Percentiles rank a stretch among this genome's conserved stretches.
Conservation (phyloP, 257 asterid species). For the Solanum paucissectum region DNA sequence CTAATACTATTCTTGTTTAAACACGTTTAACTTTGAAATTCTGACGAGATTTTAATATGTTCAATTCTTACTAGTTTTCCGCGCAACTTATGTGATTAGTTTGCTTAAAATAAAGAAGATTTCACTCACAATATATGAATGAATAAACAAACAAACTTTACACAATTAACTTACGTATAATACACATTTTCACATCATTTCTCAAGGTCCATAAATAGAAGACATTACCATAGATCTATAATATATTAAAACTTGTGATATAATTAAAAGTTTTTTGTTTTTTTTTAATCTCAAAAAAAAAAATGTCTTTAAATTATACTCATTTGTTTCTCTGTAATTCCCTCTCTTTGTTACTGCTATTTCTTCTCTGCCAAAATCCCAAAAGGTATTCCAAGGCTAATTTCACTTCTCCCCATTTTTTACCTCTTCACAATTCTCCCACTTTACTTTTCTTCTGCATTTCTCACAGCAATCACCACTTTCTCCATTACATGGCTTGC, state of each 20-base stretch:
- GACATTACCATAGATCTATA: neutral
- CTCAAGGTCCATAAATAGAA: neutral
- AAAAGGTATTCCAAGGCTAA: constrained; percentile 4
- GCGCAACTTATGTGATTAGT: neutral
- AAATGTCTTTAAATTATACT: neutral
- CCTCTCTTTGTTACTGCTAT: constrained; percentile 30
- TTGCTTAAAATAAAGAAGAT: neutral
- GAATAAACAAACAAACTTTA: neutral
- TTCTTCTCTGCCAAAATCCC: constrained; percentile 29
- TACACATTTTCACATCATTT: neutral
- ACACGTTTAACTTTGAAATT: too few relatives aligned
- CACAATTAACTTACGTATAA: neutral
- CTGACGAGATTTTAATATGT: too few relatives aligned
- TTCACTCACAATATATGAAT: neutral
- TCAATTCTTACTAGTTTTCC: neutral
- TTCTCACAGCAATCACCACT: constrained; percentile 10
- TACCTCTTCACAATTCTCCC: constrained; percentile 8
- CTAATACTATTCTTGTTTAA: too few relatives aligned
- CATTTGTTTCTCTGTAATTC: constrained; percentile 17
- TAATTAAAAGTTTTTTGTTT: too few relatives aligned
- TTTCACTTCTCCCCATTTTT: constrained; percentile 11
- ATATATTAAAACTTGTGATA: too few relatives aligned
- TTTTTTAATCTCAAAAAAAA: neutral
- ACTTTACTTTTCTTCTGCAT: constrained; percentile 27
- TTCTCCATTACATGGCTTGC: constrained; percentile 64